These are phyloP conservation scores for Solanum virginianum DNA, from an alignment of 257 asterid species.

Conservation along the genomic window DNA sequence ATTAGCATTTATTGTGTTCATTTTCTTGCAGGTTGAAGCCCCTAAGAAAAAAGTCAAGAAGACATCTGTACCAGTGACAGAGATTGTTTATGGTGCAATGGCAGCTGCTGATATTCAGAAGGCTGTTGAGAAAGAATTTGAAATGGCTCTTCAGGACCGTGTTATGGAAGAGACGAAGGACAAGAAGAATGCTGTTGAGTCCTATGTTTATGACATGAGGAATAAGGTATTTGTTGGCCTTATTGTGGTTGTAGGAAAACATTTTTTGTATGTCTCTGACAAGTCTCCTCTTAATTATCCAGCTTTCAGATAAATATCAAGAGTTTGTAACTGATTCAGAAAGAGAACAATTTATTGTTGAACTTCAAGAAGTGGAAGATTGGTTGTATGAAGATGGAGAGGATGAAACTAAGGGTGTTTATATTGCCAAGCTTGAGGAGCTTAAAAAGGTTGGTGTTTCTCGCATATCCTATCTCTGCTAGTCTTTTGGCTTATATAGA, in stretches of 20 bases:
- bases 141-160: slow-evolving; percentile 98
- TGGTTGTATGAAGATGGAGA: slow-evolving; percentile 98
- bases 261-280: not conserved
- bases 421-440: slow-evolving; percentile 78
- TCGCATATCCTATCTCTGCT: not conserved
- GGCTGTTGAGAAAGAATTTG: slow-evolving; percentile 87
- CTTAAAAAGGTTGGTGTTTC: slow-evolving; percentile 36
- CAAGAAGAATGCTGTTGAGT: slow-evolving; percentile 91
- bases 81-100: slow-evolving; percentile 65
- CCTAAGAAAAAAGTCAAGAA: slow-evolving; percentile 88
- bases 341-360: slow-evolving; percentile 52
- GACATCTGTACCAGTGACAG: slow-evolving; percentile 63
- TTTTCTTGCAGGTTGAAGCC: slow-evolving; percentile 30
- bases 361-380: slow-evolving; percentile 88
- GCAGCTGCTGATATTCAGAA: slow-evolving; percentile 59
- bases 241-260: not conserved
- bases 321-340: slow-evolving; percentile 64
- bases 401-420: slow-evolving; percentile 72
- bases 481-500: not conserved
- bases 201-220: slow-evolving; percentile 89
- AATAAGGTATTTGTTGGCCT: slow-evolving; percentile 45
- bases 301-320: slow-evolving; percentile 70
- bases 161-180: slow-evolving; percentile 98
- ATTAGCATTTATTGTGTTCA: not conserved
- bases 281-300: slow-evolving; percentile 4